A percentile compares a stretch with the other conserved stretches of the same genome.
phyloP scores from a whole-genome alignment of 2,329 filamentous ascomycete species.

The Pseudomassariella vexata region DNA sequence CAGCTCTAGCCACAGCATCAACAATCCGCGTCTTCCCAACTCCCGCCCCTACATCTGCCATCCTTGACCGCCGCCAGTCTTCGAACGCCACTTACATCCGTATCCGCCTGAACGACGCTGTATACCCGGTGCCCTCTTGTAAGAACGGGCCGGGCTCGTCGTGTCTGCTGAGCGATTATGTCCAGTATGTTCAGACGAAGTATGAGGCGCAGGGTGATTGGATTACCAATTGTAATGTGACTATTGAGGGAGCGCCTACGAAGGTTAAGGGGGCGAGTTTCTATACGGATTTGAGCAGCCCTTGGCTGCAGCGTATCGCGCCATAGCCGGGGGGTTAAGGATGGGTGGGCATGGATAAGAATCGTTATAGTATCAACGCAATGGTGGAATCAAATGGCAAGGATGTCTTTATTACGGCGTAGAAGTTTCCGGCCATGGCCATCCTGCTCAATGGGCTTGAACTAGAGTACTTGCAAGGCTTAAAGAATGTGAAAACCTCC shows the following conservation, averaged over 20 bases:
- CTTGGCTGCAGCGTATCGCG: constrained; percentile 24
- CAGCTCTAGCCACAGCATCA: constrained; percentile 2
- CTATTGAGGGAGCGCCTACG: constrained; percentile 28
- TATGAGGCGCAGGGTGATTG: constrained; percentile 43
- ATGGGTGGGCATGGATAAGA: too few relatives aligned
- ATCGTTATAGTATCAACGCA: too few relatives aligned
- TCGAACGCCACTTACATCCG: constrained; percentile 42
- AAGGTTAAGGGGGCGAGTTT: constrained; percentile 42
- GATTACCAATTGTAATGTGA: constrained; percentile 41
- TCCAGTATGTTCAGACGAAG: constrained; percentile 36
- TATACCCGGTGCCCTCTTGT: constrained; percentile 54
- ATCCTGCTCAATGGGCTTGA: too few relatives aligned
- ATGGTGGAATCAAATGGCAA: too few relatives aligned
- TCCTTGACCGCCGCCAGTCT: constrained; percentile 5
- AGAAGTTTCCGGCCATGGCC: too few relatives aligned
- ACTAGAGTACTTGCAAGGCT: too few relatives aligned
- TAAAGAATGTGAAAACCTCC: too few relatives aligned
- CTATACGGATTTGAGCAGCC: constrained; percentile 37
- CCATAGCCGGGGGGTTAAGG: too few relatives aligned
- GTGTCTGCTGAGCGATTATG: constrained; percentile 42
- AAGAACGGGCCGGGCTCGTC: constrained; percentile 48
- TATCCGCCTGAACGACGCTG: constrained; percentile 55
- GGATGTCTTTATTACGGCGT: too few relatives aligned
- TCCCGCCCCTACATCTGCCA: constrained; percentile 5
- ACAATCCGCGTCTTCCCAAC: constrained; percentile 6